Conservation (phyloP, 176 grass and related monocot genomes). For the Musa itinerans region DNA sequence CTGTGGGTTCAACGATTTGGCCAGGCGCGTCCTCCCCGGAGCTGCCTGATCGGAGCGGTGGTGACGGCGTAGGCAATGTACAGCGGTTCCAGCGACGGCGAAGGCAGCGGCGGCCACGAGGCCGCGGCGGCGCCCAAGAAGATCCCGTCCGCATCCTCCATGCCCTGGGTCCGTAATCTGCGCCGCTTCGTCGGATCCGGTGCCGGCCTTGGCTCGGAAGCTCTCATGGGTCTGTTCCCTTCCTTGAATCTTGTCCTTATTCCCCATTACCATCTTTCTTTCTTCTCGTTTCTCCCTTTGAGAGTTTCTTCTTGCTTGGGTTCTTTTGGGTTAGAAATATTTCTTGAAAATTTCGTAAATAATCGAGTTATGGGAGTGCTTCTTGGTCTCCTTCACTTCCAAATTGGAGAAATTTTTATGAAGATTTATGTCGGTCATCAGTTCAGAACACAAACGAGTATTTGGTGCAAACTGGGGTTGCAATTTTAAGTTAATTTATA, state of each 20-base stretch:
- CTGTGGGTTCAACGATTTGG: not conserved
- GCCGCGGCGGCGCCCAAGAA: slow-evolving; percentile 35
- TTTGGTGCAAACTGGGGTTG: no score
- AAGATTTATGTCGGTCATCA: no score
- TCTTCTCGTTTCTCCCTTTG: not conserved
- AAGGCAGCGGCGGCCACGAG: slow-evolving; percentile 21
- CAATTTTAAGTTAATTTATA: no score
- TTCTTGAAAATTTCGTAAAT: no score
- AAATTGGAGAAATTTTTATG: no score
- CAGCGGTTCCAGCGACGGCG: slow-evolving; percentile 45
- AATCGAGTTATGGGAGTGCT: no score
- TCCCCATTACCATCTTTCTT: not conserved
- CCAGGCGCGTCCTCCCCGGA: not conserved
- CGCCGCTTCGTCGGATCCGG: slow-evolving; percentile 88
- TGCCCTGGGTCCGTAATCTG: slow-evolving; percentile 95
- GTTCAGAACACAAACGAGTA: no score
- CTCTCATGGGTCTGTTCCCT: slow-evolving; percentile 62
- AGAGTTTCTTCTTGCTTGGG: no score
- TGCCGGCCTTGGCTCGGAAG: slow-evolving; percentile 82
- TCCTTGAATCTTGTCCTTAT: not conserved
- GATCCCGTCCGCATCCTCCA: slow-evolving; percentile 81
- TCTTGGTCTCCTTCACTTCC: no score
- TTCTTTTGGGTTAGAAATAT: no score
- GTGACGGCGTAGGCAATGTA: slow-evolving; percentile 36
- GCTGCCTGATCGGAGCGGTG: not conserved